Evolutionary conservation across 495 filamentous ascomycete species (phyloP), one percentile per base, ranked within the genome.

Genomic region (Podospora bellae-mahoneyi): DNA sequence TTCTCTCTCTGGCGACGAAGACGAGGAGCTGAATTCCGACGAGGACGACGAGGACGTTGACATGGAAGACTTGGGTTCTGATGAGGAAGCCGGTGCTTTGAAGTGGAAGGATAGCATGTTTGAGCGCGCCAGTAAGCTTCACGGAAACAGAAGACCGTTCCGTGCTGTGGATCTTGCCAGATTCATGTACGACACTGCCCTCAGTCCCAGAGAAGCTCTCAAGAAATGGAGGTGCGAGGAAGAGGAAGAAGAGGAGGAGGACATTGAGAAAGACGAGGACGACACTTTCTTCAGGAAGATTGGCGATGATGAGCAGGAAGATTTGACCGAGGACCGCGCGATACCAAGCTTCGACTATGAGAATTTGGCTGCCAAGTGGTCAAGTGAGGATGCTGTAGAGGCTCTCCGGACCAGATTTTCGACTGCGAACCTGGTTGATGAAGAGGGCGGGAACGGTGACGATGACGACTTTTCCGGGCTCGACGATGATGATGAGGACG

Each of bases 101-200:
- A 83, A 85, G 61, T 99, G 95, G 95, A 98, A 98, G 76, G 84
- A 89, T 3, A 93, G 96, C 69, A 86, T 99, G 79, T 80, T 86
- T 27, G 89, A 90, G 60, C 93, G 89, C 53, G 93, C 93, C 16
- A 85, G 84, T 63, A 82, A 84, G 57, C 80, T 94, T 7, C 91
- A 96, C 77, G 84, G 85, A 9, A 86, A 86, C 63, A 86, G 86
- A 59, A 85, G 84, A 19, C 84, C 86, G 9, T 95, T 89, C 75
- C 88, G 93, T 56, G 87, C 91, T 39, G 81, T 84, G 32, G 94
- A 97, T 69, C 84, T 99, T 23, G 91, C 90, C 5, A 87, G 90
- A 68, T 82, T 94, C 76, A 89, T 99, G 83, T 98, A 99, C 77
- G 92, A 99, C 72, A 88, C 91, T 23, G 85, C 88, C 10, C 77